These are phyloP conservation scores for Gossypium trilobum DNA, from an alignment of 441 rosid species.

Conservation along the genomic window DNA sequence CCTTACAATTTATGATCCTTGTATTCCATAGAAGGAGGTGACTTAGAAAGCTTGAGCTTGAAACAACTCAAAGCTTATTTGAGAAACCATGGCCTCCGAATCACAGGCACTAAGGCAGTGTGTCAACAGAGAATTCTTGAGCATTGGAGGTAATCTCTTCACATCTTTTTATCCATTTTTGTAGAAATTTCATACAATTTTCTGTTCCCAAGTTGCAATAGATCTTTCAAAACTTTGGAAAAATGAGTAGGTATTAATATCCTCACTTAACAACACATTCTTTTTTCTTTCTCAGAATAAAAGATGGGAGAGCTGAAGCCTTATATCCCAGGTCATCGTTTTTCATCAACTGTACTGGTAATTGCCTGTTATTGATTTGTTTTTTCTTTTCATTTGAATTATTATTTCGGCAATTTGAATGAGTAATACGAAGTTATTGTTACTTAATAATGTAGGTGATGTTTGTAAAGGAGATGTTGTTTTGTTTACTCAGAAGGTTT, in stretches of 20 bases:
- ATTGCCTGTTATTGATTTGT: background rate
- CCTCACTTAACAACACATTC: background rate
- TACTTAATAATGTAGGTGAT: constrained; percentile 35
- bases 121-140: constrained; percentile 30
- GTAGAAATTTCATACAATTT: background rate
- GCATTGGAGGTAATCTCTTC: constrained; percentile 27
- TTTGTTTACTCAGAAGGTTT: constrained; percentile 51
- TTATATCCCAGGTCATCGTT: constrained; percentile 40
- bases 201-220: background rate
- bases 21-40: constrained; percentile 4
- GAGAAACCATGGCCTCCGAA: constrained; percentile 23
- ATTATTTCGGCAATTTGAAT: background rate
- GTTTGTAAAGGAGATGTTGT: constrained; percentile 54
- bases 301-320: constrained; percentile 39
- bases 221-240: background rate
- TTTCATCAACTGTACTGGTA: constrained; percentile 35
- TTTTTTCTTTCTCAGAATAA: constrained; percentile 32
- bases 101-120: constrained; percentile 26
- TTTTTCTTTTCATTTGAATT: background rate
- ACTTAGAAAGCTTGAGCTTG: constrained; percentile 11
- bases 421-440: background rate
- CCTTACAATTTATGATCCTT: background rate
- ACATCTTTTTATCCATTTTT: background rate
- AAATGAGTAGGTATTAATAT: background rate
- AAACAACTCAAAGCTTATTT: constrained; percentile 15